Evolutionary conservation across 305 asterid species (phyloP), one percentile per base, ranked within the genome.

Genomic region (Nicotiana rustica): DNA sequence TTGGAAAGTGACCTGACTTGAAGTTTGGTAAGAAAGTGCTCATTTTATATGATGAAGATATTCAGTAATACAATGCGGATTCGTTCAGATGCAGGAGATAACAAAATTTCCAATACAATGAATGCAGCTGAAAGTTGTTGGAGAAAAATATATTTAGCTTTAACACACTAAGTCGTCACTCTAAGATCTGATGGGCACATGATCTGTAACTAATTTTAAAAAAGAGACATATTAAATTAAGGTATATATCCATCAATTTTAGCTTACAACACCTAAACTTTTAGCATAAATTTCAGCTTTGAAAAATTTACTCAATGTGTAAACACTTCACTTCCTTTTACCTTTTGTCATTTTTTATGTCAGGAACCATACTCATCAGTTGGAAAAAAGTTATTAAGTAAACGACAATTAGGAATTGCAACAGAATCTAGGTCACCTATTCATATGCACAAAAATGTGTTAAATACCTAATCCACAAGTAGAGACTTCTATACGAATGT

Each of bases 21-120:
- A 10, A 7, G 29, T 75, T 49, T 6, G 7, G 17, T 21, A 75
- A 55, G 4, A 47, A 21, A 4, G 61, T 44, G 5, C 18, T 71
- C 61, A 71, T 44, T 71, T 70, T 47, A 71, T 10, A 21, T 71
- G 78, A 47, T 3, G 10, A 70, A 44, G 61, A 71, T 6, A 47
- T 71, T 15, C 41, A 55, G 0, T 2, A 47, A 21, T 5, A 47
- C 78, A 44, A 8, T 71, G 49, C 0, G 6, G 36, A 70, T 70
- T 9, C 6, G 78, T 68, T n/a, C 18, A 41, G 56, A 41, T 18
- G 44, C 36, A 41, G 78, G 5, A 10, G 35, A 70, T 41, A 5
- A 19, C 9, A 3, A 7, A 71, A 47, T 0, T 71, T 71, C 19
- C 38, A 21, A 71, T 21, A 44, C 38, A 47, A 71, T 47, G 57